A percentile compares a stretch with the other conserved stretches of the same genome.
These are phyloP conservation scores for Acacia pycnantha DNA, from an alignment of 331 rosid species.

Conservation along the genomic window DNA sequence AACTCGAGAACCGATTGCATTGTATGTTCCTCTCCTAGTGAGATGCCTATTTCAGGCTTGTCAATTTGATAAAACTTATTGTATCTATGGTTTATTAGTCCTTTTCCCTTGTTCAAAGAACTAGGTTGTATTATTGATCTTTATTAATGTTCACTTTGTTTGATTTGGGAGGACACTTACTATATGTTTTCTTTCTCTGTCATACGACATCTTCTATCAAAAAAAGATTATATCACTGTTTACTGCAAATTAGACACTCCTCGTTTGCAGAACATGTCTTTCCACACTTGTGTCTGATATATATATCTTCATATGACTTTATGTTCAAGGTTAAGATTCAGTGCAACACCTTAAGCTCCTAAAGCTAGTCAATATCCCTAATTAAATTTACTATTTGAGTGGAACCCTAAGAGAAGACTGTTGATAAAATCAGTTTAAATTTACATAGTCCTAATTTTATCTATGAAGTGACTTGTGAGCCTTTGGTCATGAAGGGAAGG, in stretches of 20 bases:
- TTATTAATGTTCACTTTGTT: neutral
- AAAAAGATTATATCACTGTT: neutral
- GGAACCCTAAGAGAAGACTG: neutral
- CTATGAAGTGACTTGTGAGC: neutral
- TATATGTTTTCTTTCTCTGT: neutral
- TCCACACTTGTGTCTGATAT: neutral
- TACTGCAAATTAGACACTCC: slow-evolving; percentile 4
- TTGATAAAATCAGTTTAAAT: slow-evolving; percentile 21
- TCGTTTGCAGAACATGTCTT: slow-evolving; percentile 9
- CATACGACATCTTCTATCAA: neutral
- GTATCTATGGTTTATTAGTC: neutral
- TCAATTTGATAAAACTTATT: slow-evolving; percentile 5
- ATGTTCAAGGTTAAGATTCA: slow-evolving; percentile 1
- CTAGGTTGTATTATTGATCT: neutral
- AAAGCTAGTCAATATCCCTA: neutral
- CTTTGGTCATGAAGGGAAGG: neutral
- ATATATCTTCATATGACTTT: slow-evolving; percentile 13
- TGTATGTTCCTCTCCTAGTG: slow-evolving; percentile 51
- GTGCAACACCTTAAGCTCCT: slow-evolving; percentile 14
- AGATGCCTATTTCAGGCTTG: slow-evolving; percentile 20
- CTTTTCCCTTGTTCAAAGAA: neutral
- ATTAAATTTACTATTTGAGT: neutral
- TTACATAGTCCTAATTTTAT: neutral
- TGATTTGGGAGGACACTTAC: neutral
- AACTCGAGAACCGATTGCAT: slow-evolving; percentile 71